Evolutionary conservation across 139 green algal species (phyloP), one percentile per base, ranked within the genome.

Genomic region (Chlorella sp.): DNA sequence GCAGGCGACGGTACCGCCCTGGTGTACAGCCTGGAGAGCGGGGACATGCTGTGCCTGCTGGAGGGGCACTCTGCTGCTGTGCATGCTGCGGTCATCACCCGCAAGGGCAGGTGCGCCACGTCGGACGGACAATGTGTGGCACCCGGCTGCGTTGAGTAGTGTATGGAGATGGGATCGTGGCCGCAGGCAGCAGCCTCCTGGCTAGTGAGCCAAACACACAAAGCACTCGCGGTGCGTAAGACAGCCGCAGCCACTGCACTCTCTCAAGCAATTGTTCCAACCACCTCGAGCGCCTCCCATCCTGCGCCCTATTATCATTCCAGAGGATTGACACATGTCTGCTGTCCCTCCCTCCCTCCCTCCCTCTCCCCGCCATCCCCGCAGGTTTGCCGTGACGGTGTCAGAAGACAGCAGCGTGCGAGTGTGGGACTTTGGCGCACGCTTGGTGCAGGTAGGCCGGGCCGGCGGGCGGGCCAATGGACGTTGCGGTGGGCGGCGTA

Each of bases 11-110:
- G 90, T 71, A 93, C 86, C 0, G 90, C 91, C 40, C 53, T 90
- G 42, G 87, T 90, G 22, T 95, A 86, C 86, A 61, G 87, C 39
- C 40, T 90, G 0, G 73, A 89, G 18, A 90, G 81, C 30, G 93
- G 94, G 15, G 76, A 90, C n/a, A 60, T 90, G 22, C 80, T 93
- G 48, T 77, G 83, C 84, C 12, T 92, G 37, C 91, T 98, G 85
- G 93, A 97, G 83, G 96, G 96, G 0, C 96, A 98, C 93, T 91
- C 81, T 0, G 94, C 87, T 30, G 87, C 93, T 37, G 92, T 97
- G 32, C 88, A 82, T 12, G 90, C 53, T 28, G 92, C 96, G 22
- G 95, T 91, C 28, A 61, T 98, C 30, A 97, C 96, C 0, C 77
- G 91, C 36, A 91, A 82, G 42, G 92, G 92, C 85, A 90, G 93